Conservation (phyloP, 176 grass and related monocot genomes). For the Secale cereale region DNA sequence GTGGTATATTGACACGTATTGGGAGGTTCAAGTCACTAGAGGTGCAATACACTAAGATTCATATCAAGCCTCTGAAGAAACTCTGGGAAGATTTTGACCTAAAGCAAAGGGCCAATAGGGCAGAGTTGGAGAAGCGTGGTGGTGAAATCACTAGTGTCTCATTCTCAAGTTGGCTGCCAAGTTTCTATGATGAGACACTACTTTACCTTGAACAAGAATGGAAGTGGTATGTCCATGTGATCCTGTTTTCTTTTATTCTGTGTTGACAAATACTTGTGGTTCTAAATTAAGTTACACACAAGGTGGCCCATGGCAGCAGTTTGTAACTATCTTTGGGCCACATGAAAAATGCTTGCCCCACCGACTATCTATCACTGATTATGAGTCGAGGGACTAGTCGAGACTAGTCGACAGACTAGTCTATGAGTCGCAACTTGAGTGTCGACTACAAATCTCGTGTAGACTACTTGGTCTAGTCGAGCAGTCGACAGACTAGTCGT, state of each 20-base stretch:
- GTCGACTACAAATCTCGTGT: no score
- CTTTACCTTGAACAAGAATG: constrained; percentile 99
- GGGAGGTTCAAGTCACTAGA: constrained; percentile 93
- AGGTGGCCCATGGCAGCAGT: neutral
- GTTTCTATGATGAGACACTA: constrained; percentile 96
- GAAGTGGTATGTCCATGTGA: constrained; percentile 87
- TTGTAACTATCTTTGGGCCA: neutral
- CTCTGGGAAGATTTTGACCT: constrained; percentile 96
- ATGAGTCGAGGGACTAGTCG: no score
- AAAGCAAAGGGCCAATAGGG: constrained; percentile 63
- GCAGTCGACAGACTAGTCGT: no score
- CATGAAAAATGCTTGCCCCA: neutral
- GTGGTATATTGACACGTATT: constrained; percentile 85
- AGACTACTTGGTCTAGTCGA: no score
- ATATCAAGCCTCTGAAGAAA: constrained; percentile 92
- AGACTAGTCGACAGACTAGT: no score
- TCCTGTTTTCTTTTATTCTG: constrained; percentile 12
- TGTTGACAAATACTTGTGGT: neutral
- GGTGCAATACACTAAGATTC: constrained; percentile 87
- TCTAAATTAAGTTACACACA: constrained; percentile 23
- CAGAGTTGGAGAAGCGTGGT: constrained; percentile 67
- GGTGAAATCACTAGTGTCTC: constrained; percentile 58
- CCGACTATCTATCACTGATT: neutral
- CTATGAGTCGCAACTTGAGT: no score
- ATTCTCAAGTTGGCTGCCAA: constrained; percentile 95